These are phyloP conservation scores for Rhizophora mangle DNA, from an alignment of 345 rosid genomes.

Conservation along the genomic window DNA sequence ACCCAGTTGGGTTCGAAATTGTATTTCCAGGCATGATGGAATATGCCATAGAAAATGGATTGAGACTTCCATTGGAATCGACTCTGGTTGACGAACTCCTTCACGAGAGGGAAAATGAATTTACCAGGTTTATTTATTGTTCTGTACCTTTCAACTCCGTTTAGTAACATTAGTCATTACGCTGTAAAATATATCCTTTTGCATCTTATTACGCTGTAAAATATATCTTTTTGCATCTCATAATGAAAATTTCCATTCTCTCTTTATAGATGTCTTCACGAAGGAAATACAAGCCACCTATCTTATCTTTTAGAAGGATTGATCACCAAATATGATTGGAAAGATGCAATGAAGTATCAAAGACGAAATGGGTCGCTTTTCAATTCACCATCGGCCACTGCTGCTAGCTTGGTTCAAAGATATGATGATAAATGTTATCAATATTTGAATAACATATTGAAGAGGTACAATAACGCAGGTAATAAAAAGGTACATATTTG, in stretches of 20 bases:
- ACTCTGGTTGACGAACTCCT: background rate
- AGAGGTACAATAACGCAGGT: constrained; percentile 2
- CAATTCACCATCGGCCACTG: constrained; percentile 21
- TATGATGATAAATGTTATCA: constrained; percentile 2
- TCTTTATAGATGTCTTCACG: background rate
- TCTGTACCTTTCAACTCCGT: too few relatives aligned
- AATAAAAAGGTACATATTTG: background rate
- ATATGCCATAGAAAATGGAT: background rate
- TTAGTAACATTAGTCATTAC: too few relatives aligned
- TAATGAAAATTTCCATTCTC: background rate
- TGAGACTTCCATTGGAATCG: constrained; percentile 5
- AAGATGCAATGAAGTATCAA: constrained; percentile 12
- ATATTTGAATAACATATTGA: constrained; percentile 2
- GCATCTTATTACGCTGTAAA: background rate
- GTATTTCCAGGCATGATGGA: constrained; percentile 14
- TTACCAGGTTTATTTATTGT: background rate
- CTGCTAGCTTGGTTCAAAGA: constrained; percentile 8
- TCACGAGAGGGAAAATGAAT: background rate
- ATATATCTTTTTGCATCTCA: background rate
- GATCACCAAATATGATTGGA: background rate
- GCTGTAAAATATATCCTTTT: too few relatives aligned
- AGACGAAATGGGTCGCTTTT: constrained; percentile 13
- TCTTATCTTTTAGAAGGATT: constrained; percentile 15
- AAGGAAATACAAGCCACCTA: background rate
- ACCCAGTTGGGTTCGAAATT: constrained; percentile 8